These are phyloP conservation scores for Starmera amethionina DNA, from an alignment of 805 yeast species.

Conservation along the genomic window DNA sequence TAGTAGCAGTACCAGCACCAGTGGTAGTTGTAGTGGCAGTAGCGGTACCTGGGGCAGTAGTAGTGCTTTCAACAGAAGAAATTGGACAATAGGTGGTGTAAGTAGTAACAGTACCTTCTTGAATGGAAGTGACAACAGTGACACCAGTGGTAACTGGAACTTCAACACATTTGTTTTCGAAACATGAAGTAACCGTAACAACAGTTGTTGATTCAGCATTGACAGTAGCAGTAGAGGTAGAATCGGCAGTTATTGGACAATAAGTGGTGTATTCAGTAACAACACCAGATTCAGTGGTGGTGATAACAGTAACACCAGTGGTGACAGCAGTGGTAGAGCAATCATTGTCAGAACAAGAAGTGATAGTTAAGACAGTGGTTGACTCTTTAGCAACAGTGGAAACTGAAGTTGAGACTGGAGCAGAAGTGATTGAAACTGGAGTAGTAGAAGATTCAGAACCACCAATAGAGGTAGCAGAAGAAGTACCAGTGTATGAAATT, in stretches of 20 bases:
- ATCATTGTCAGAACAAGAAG: background rate
- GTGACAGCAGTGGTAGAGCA: conserved; percentile 8
- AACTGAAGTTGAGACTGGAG: background rate
- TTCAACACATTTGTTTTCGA: background rate
- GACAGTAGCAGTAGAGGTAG: conserved; percentile 3
- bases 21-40: conserved; percentile 2
- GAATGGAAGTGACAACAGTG: conserved; percentile 9
- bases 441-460: background rate
- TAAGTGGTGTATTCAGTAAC: conserved; percentile 14
- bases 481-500: background rate
- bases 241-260: conserved; percentile 3
- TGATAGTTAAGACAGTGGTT: too few species aligned
- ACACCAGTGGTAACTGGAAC: conserved; percentile 14
- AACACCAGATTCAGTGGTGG: conserved; percentile 18
- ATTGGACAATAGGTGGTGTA: conserved; percentile 3
- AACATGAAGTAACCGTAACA: conserved; percentile 3
- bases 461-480: background rate
- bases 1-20: conserved; percentile 4
- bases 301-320: conserved; percentile 16
- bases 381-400: background rate
- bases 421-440: background rate
- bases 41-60: conserved; percentile 7
- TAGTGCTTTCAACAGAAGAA: conserved; percentile 7
- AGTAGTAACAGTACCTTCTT: conserved; percentile 7
- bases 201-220: conserved; percentile 1